A percentile compares a stretch with the other conserved stretches of the same genome.
Conservation (phyloP, 768 basidiomycete genomes). For the Myochromella boudieri region DNA sequence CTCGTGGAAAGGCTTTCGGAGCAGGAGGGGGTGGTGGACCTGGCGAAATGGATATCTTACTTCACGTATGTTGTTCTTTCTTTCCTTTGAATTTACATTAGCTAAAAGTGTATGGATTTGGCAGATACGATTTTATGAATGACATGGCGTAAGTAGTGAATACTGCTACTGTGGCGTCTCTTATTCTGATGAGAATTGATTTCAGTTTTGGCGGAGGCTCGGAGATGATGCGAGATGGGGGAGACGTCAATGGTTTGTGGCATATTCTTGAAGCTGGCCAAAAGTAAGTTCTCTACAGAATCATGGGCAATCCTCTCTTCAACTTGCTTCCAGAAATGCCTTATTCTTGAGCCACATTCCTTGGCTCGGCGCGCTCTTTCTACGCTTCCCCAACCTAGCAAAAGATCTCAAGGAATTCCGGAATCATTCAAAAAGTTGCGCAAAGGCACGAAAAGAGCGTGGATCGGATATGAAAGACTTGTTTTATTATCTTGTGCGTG, state of each 20-base stretch:
- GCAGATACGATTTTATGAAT: conserved; percentile 44
- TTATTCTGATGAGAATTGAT: background rate
- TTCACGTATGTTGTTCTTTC: conserved; percentile 34
- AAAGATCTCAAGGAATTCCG: conserved; percentile 40
- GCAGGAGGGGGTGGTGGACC: conserved; percentile 26
- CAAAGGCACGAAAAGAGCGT: conserved; percentile 30
- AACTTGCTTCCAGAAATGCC: conserved; percentile 30
- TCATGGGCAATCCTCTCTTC: too few relatives aligned
- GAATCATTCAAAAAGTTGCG: conserved; percentile 37
- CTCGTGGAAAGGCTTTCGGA: conserved; percentile 36
- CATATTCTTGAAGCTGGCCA: conserved; percentile 43
- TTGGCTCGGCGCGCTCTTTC: conserved; percentile 43
- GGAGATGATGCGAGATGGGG: conserved; percentile 37
- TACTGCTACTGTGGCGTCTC: too few relatives aligned
- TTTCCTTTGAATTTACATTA: background rate
- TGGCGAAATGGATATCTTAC: conserved; percentile 36
- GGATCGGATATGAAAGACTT: conserved; percentile 39
- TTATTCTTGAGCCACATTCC: conserved; percentile 46
- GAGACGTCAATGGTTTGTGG: conserved; percentile 44
- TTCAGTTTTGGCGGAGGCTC: conserved; percentile 36
- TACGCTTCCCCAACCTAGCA: conserved; percentile 34
- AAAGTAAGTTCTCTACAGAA: too few relatives aligned
- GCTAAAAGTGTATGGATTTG: too few relatives aligned
- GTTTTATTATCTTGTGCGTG: conserved; percentile 37
- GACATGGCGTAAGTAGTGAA: conserved; percentile 33